Conservation (phyloP, 1,284 basidiomycete genomes). For the Sporisorium exsertum region DNA sequence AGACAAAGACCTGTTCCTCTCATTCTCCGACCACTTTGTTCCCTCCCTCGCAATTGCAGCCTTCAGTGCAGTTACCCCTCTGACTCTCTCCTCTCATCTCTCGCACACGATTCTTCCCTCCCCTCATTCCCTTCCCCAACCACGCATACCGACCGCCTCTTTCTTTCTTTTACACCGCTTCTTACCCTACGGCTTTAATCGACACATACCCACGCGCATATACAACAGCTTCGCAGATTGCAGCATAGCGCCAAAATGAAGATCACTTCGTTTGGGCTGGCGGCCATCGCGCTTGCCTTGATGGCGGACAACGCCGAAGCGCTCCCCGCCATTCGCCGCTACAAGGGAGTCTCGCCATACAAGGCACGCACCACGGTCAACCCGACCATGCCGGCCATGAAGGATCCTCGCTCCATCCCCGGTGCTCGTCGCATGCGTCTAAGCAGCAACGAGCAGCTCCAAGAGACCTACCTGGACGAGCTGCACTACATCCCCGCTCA, state of each 20-base stretch:
- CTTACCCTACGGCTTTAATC: background rate
- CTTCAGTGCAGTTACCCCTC: conserved; percentile 19
- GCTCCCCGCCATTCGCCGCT: conserved; percentile 41
- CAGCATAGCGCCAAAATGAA: conserved; percentile 26
- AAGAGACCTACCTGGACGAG: conserved; percentile 51
- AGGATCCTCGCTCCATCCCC: conserved; percentile 37
- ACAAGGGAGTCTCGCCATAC: conserved; percentile 51
- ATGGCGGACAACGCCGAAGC: conserved; percentile 46
- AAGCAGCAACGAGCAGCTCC: conserved; percentile 36
- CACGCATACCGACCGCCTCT: conserved; percentile 6
- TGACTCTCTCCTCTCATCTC: conserved; percentile 17
- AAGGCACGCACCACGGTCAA: conserved; percentile 30
- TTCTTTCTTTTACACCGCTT: conserved; percentile 3
- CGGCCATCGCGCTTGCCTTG: conserved; percentile 46
- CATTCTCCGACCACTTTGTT: conserved; percentile 18
- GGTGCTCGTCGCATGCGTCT: conserved; percentile 48
- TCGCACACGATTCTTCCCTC: conserved; percentile 1
- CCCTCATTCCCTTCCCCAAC: conserved; percentile 1
- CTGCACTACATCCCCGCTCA: conserved; percentile 39
- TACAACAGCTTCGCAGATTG: background rate
- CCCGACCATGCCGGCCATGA: conserved; percentile 18
- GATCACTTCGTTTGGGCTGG: conserved; percentile 48
- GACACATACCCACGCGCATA: background rate
- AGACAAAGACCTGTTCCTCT: conserved; percentile 9
- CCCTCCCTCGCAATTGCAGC: conserved; percentile 35